Evolutionary conservation across 2,329 filamentous ascomycete species (phyloP).

Genomic region (Cladorrhinum sp.): DNA sequence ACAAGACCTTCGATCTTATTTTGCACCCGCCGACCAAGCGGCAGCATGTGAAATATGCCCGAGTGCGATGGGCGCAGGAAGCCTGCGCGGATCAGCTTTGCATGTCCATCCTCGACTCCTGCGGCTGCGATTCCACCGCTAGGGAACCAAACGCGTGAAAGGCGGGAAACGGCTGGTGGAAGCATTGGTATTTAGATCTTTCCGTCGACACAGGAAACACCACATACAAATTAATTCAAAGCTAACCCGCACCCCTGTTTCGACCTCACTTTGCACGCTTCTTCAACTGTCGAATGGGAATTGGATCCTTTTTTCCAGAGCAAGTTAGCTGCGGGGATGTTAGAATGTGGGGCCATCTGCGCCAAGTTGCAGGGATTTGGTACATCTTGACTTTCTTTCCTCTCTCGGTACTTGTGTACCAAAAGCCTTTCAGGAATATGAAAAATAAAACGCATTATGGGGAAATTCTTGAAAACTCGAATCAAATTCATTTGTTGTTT

Average conservation of each 20-base stretch:
- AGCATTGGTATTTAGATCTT: slow-evolving; percentile 13
- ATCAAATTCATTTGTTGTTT: background rate
- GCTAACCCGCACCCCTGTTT: background rate
- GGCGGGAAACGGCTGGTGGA: slow-evolving; percentile 35
- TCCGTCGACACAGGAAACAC: background rate
- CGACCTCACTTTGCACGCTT: background rate
- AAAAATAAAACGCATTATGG: no score
- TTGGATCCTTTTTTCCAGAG: no score
- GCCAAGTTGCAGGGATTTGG: no score
- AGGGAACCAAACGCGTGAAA: slow-evolving; percentile 78
- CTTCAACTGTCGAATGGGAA: background rate
- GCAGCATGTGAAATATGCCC: slow-evolving; percentile 89
- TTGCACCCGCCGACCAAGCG: slow-evolving; percentile 81
- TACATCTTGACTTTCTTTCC: no score
- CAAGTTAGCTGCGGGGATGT: no score
- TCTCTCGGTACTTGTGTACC: no score
- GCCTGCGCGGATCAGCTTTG: slow-evolving; percentile 66
- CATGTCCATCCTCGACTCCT: slow-evolving; percentile 62
- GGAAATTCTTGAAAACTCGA: background rate
- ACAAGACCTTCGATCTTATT: slow-evolving; percentile 82
- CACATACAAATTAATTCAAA: no score
- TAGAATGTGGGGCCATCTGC: no score
- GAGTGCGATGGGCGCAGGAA: slow-evolving; percentile 79
- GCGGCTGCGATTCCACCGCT: slow-evolving; percentile 64
- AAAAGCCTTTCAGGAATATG: no score